Evolutionary conservation across 768 basidiomycete genomes (phyloP), one percentile per base, ranked within the genome.

Genomic region (Antrodiella citrinella): DNA sequence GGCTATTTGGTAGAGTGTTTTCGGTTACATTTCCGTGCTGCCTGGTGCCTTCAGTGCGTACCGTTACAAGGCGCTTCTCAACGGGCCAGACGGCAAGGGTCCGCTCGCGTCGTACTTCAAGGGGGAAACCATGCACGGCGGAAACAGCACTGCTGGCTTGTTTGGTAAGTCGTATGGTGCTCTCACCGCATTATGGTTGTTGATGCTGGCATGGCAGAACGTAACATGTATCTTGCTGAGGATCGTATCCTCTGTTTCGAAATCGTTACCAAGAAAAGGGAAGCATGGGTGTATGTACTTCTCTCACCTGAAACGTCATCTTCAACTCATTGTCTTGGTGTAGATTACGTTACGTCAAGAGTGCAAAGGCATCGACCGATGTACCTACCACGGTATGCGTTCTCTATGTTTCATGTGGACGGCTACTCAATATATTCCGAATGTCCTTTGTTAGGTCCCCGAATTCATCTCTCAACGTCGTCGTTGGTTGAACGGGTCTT

Each of bases 391-490:
- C 81, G 18, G 83, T 82, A 44, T 51, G 72, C 62, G 18, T 26
- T 42, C 41, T 26, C 48, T 20, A 2, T n/a, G 4, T 49, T 20
- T 35, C 44, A 47, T 26, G n/a, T 44, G 3, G n/a, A 46, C 23
- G 20, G n/a, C 25, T n/a, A 18, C 9, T 44, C 12, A 23, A 45
- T 20, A 35, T 7, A 51, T 5, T 4, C 2, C 3, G 21, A 13
- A 24, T 43, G 11, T 3, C 48, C 44, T 4, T 2, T 2, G 30
- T 10, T 25, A 81, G 76, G 80, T 95, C 46, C 81, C 93, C 12
- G 94, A 96, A 64, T 95, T 95, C 69, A 96, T 95, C 56, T 91
- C 89, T 2, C 93, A 97, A 62, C 84, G 91, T 63, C 84, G 91
- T 59, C 78, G 91, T 59, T 93, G 84, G 86, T 66, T 88, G 50